Base-by-base conservation (phyloP, 352 stramenopile species). In the Globisporangium apiculatum region DNA sequence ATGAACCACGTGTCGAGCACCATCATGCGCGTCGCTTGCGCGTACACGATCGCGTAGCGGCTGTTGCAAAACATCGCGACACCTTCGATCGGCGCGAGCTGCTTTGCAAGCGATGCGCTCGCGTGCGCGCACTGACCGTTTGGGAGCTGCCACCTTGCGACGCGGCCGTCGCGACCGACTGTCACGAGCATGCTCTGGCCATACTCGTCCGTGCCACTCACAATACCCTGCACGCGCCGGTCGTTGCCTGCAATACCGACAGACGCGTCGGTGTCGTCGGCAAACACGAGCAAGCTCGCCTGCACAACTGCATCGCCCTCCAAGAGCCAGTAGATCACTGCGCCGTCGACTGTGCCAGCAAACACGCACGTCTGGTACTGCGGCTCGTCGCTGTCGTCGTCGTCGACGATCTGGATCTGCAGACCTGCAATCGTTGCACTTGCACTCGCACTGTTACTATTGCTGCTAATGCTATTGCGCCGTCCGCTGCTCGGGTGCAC, bases 1-100 rank as follows among this genome's bases (percentile, higher is more conserved):
- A 92, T 83, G 47, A 75, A 85, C 80, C 80, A 92, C 54, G 79
- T 83, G 58, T 92, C 83, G 47, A 90, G 50, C 37, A 90, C 79
- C 80, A 90, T 89, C 48, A 90, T 80, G 5, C 80, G 75, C 7
- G 80, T 81, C 37, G 86, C 73, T 49, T 83, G 75, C 36, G 80
- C 85, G 57, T 81, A 85, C 17, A 89, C 75, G 8, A 92, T 72
- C 1, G 83, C 78, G 61, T 81, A 92, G 8, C 79, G 62, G 24
- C 64, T 70, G 59, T 92, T 90, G 56, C 75, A 83, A 37, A 89
- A 69, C 76, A 90, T 89, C 56, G 87, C 67, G 42, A 91, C 73
- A 0, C 80, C 83, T 46, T 86, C 67, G 2, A 92, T 57, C 7
- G 83, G 83, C 15, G 79, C 74, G 37, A 90, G 53, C 35, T 89